A percentile compares a stretch with the other conserved stretches of the same genome.
Conservation (phyloP, 306 rosid species). For the Cucurbita pepo region DNA sequence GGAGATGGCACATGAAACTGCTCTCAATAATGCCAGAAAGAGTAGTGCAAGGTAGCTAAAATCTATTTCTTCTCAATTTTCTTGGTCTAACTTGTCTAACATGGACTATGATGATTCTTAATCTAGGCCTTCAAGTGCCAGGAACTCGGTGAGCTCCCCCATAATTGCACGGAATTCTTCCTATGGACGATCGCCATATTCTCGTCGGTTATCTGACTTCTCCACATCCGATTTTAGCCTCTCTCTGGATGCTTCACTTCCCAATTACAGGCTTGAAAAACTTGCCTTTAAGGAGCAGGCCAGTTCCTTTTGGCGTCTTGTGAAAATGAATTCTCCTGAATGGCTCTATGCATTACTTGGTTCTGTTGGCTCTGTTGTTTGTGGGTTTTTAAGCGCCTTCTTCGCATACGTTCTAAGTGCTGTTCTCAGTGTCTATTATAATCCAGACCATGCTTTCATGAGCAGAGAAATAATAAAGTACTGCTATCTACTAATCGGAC, state of each 20-base stretch:
- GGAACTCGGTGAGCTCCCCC: slow-evolving; percentile 97
- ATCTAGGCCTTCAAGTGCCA: slow-evolving; percentile 94
- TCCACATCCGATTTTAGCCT: slow-evolving; percentile 89
- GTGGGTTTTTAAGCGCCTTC: slow-evolving; percentile 95
- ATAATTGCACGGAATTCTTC: slow-evolving; percentile 92
- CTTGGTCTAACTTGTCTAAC: background rate
- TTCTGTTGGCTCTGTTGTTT: slow-evolving; percentile 78
- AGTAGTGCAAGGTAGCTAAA: slow-evolving; percentile 80
- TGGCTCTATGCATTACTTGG: slow-evolving; percentile 84
- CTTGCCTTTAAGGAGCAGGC: slow-evolving; percentile 92
- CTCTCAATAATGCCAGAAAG: slow-evolving; percentile 84
- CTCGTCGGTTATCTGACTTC: slow-evolving; percentile 93
- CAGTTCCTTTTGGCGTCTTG: slow-evolving; percentile 95
- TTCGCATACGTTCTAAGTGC: slow-evolving; percentile 89
- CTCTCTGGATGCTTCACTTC: slow-evolving; percentile 63
- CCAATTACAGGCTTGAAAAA: slow-evolving; percentile 75
- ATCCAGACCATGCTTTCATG: slow-evolving; percentile 55
- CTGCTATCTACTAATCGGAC: slow-evolving; percentile 80
- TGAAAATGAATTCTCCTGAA: slow-evolving; percentile 97
- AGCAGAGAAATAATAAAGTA: slow-evolving; percentile 56
- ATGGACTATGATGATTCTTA: slow-evolving; percentile 3
- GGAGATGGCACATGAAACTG: slow-evolving; percentile 81
- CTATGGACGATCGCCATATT: slow-evolving; percentile 93
- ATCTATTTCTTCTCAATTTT: background rate
- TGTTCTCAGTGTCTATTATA: slow-evolving; percentile 80